phyloP scores from a whole-genome alignment of 352 stramenopile genomes.

The Pythium utonaiense region DNA sequence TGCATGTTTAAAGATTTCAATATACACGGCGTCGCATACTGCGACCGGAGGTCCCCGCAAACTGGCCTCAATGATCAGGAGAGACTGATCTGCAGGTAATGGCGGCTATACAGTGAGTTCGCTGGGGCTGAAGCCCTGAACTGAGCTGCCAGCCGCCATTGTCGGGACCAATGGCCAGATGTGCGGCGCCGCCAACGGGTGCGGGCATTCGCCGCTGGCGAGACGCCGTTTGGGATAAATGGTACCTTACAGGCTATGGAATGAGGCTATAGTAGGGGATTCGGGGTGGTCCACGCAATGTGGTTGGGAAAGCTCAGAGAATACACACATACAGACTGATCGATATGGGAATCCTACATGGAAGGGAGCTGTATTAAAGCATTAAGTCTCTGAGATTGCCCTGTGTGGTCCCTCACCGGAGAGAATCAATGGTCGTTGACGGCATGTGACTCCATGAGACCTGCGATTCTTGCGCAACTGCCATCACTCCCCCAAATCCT shows the following conservation, averaged over 20 bases:
- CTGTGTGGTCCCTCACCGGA: conserved; percentile 7
- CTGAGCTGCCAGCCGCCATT: conserved; percentile 7
- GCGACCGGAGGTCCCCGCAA: conserved; percentile 12
- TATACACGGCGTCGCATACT: conserved; percentile 3
- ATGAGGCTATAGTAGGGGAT: not conserved
- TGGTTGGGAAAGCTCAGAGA: not conserved
- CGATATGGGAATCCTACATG: not conserved
- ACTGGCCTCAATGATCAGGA: conserved; percentile 12
- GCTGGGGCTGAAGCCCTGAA: conserved; percentile 8
- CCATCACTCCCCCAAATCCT: conserved; percentile 2
- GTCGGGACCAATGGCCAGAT: conserved; percentile 9
- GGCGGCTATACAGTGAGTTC: conserved; percentile 13
- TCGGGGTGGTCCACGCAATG: not conserved
- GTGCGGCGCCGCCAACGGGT: not conserved
- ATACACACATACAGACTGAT: not conserved
- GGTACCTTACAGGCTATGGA: conserved; percentile 3
- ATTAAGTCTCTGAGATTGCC: not conserved
- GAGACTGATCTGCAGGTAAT: conserved; percentile 14
- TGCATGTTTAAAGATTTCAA: not conserved
- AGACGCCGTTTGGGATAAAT: conserved; percentile 5
- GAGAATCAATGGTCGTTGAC: not conserved
- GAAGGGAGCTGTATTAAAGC: not conserved
- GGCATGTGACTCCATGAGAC: conserved; percentile 1
- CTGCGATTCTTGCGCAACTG: not conserved
- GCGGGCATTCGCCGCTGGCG: not conserved